These are phyloP conservation scores for Corynascus novoguineensis DNA, from an alignment of 495 filamentous ascomycete species.

Conservation along the genomic window DNA sequence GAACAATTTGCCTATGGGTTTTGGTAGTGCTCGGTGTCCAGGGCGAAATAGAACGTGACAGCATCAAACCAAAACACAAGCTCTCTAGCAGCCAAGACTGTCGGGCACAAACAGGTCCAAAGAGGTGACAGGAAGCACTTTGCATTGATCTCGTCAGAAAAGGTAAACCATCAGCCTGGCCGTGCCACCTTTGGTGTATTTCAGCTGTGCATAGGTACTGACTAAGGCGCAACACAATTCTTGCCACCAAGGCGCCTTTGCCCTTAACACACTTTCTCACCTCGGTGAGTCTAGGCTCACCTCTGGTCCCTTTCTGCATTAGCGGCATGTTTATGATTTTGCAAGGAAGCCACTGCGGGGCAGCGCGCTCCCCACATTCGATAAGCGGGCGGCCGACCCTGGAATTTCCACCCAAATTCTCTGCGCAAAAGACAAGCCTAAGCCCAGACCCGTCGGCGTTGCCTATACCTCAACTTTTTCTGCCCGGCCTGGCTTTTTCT, in stretches of 20 bases:
- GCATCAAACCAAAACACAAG: too few species aligned
- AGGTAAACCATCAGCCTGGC: too few species aligned
- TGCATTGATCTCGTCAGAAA: too few species aligned
- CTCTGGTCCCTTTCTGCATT: conserved; percentile 6
- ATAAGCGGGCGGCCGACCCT: conserved; percentile 15
- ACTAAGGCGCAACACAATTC: background rate
- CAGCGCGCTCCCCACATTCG: conserved; percentile 18
- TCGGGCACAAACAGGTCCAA: too few species aligned
- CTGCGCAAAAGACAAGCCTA: conserved; percentile 13
- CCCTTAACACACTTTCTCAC: background rate
- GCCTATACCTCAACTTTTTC: conserved; percentile 10
- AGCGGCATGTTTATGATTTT: conserved; percentile 2
- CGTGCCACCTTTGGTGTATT: background rate
- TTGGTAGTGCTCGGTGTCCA: background rate
- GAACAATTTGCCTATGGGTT: background rate
- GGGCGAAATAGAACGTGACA: background rate
- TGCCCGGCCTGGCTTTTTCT: background rate
- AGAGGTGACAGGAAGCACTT: too few species aligned
- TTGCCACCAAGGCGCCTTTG: background rate
- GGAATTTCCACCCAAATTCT: conserved; percentile 25
- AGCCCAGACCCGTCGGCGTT: conserved; percentile 4
- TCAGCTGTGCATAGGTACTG: background rate
- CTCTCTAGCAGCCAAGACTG: too few species aligned
- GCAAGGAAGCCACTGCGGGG: conserved; percentile 12
- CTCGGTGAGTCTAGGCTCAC: background rate